Conservation (phyloP, 768 basidiomycete genomes). For the Collybia sp. region DNA sequence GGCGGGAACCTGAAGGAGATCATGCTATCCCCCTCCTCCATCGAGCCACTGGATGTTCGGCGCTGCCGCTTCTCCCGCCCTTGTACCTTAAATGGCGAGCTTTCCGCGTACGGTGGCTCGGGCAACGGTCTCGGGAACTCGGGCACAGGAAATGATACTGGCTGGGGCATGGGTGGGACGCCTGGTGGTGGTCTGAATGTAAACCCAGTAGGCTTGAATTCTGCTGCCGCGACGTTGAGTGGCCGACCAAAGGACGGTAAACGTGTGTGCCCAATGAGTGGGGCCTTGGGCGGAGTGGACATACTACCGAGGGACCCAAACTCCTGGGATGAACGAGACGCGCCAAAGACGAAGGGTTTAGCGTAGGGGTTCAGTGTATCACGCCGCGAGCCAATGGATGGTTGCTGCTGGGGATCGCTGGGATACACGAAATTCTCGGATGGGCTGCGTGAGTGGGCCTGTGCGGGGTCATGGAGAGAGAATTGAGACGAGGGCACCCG, state of each 20-base stretch:
- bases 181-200: constrained; percentile 72
- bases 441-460: constrained; percentile 58
- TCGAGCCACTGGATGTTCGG: constrained; percentile 39
- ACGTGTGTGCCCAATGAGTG: constrained; percentile 32
- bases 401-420: constrained; percentile 15
- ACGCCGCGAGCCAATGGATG: constrained; percentile 15
- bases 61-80: constrained; percentile 81
- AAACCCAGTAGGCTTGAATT: constrained; percentile 77
- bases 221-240: constrained; percentile 75
- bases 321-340: constrained; percentile 20
- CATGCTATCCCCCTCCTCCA: constrained; percentile 62
- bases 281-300: constrained; percentile 28
- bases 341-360: constrained; percentile 80
- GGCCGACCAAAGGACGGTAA: constrained; percentile 55
- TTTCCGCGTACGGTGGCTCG: constrained; percentile 26
- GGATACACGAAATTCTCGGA: constrained; percentile 28
- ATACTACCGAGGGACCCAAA: constrained; percentile 26
- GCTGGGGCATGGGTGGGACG: constrained; percentile 49
- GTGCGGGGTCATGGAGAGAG: constrained; percentile 55
- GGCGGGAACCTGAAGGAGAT: constrained; percentile 74
- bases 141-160: constrained; percentile 20
- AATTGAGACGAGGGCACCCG: constrained; percentile 58
- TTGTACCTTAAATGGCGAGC: constrained; percentile 47
- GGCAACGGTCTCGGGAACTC: constrained; percentile 22
- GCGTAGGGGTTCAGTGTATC: constrained; percentile 72